Base-by-base conservation (phyloP, 2,329 filamentous ascomycete genomes). In the Aaosphaeria pasadenensis region DNA sequence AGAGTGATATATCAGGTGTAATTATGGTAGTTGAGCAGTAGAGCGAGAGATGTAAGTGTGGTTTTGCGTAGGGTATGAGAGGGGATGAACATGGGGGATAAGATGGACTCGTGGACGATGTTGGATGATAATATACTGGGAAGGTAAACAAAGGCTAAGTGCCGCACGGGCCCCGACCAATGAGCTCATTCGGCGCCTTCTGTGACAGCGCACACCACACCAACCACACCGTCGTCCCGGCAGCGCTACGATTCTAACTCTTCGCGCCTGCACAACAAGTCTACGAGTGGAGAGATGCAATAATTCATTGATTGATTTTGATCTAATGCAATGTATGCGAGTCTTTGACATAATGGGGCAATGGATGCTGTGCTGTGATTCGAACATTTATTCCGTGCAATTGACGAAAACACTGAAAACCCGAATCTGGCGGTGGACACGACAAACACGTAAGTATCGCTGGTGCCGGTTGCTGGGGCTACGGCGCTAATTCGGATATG, bases 191-290 rank as follows among this genome's bases (percentile, higher is more conserved):
- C 7, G 60, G 60, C 39, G 54, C 47, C 50, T 42, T 42, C 45
- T 51, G 54, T 55, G 58, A 49, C 31, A 57, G 62, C 52, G 9
- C 9, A 36, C 33, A 36, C 7, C 33, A 36, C 33, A 36, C 60
- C 58, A 62, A 55, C 49, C 62, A 56, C 52, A 57, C 39, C 56
- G 54, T 67, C 62, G 52, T 60, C 63, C 53, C 49, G 55, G 62
- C 65, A 67, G 65, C 66, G 17, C 39, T 11, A 4, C 17, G 39
- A 40, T 9, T 9, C 33, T 24, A 24, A 24, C 17, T 24, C 17
- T 24, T 24, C 17, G 33, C 33, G 33, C 9, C 33, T 9, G n/a
- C 39, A 40, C 39, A 17, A 40, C 11, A 40, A 40, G 17, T 40
- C 11, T 40, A 28, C 33, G 33, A 36, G 33, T 24, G 17, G 17